Evolutionary conservation across 768 basidiomycete genomes (phyloP), one percentile per base, ranked within the genome.

Genomic region (Leccinum longicurvipes): DNA sequence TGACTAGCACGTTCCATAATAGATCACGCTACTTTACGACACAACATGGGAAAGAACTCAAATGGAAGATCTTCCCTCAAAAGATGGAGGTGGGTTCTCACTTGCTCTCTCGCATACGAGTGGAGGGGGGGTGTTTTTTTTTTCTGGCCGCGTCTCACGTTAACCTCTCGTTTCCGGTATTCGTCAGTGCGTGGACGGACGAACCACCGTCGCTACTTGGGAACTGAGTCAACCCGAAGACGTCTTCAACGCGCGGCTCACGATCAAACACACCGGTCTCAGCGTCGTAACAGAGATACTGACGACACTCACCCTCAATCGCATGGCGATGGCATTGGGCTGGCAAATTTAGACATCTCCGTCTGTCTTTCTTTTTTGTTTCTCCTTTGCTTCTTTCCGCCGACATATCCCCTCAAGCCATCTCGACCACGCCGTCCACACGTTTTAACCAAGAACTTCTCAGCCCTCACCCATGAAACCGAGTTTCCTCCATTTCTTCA

Each of bases 1-100:
- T 55, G 23, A 67, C 50, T 2, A 23, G 50, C 45, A 8, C 24
- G 6, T 19, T 55, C 90, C 36, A 39, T 23, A 19, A 44, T 3
- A 44, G 89, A 46, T 88, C 88, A 28, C 79, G 86, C 50, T 91
- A 89, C 69, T 93, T 91, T 68, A 80, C 78, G 47, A 80, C 84
- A 10, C 85, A 84, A 62, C 83, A 80, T 61, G 86, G 86, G 39
- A 82, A 74, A 57, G 82, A 86, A 49, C 84, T 82, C 71, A 93
- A 90, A 69, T 93, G 91, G 91, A 84, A 80, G 68, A 76, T 87
- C 50, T 67, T 73, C 12, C 72, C 79, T 31, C 76, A 82, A 58
- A 76, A 81, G 53, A 84, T 89, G 81, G 89, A 91, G 83, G 89
- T 89, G 54, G 32, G 44, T 11, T 7, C 14, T n/a, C 12, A 6